These are phyloP conservation scores for Aspergillus unguis DNA, from an alignment of 2,329 filamentous ascomycete species.

Conservation along the genomic window DNA sequence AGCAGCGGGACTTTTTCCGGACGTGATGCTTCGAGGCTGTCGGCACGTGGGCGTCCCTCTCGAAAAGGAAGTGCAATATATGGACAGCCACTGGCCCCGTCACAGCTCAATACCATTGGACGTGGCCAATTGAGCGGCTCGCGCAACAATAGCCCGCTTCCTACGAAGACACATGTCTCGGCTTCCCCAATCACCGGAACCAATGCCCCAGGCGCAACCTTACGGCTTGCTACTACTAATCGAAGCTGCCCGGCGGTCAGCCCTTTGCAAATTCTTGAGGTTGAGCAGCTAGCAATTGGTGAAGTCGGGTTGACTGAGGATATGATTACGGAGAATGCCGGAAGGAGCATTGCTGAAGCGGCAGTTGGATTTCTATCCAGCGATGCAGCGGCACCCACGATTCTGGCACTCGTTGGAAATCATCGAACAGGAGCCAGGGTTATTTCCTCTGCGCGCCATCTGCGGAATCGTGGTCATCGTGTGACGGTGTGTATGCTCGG, in stretches of 20 bases:
- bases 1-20: conserved; percentile 48
- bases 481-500: conserved; percentile 81
- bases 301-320: conserved; percentile 85
- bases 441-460: conserved; percentile 78
- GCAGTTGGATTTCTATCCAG: conserved; percentile 68
- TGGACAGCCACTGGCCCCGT: conserved; percentile 35
- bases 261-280: conserved; percentile 81
- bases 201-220: conserved; percentile 38
- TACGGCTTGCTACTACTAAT: conserved; percentile 55
- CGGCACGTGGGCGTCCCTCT: conserved; percentile 34
- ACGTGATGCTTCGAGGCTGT: conserved; percentile 39
- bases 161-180: conserved; percentile 40
- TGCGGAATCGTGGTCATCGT: conserved; percentile 77
- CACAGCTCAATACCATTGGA: conserved; percentile 33
- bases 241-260: conserved; percentile 57
- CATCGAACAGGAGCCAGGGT: conserved; percentile 84
- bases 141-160: conserved; percentile 39
- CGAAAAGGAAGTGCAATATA: conserved; percentile 44
- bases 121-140: conserved; percentile 36
- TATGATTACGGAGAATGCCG: conserved; percentile 88
- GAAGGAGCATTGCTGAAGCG: conserved; percentile 76
- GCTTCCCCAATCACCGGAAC: conserved; percentile 42
- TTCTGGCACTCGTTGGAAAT: conserved; percentile 89
- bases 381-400: conserved; percentile 51
- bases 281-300: conserved; percentile 85